Conservation (phyloP, 1,284 basidiomycete genomes). For the Ustilago xerochloae region DNA sequence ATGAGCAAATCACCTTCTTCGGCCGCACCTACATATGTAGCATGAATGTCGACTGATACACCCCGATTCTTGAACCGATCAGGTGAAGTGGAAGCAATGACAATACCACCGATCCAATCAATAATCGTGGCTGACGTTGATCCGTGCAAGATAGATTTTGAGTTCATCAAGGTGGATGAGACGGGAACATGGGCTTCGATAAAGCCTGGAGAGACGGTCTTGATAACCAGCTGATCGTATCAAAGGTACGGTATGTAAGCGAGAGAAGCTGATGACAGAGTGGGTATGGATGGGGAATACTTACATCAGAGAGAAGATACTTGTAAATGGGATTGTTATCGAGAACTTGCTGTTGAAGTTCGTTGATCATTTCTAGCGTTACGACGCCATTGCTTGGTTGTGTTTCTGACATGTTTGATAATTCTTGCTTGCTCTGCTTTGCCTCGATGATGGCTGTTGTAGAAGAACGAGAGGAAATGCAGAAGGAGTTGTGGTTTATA, state of each 20-base stretch:
- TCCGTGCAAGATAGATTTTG: conserved; percentile 52
- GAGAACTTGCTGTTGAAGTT: conserved; percentile 41
- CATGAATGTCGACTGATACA: conserved; percentile 55
- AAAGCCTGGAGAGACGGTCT: conserved; percentile 14
- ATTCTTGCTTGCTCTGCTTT: not conserved
- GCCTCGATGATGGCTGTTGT: not conserved
- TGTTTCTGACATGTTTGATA: not conserved
- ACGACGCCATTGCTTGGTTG: conserved; percentile 8
- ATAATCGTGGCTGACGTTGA: conserved; percentile 55
- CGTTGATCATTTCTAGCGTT: conserved; percentile 44
- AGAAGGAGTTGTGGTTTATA: too few species aligned
- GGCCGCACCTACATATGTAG: conserved; percentile 45
- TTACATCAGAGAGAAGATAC: conserved; percentile 47
- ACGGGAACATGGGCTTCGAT: conserved; percentile 50
- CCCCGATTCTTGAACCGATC: conserved; percentile 43
- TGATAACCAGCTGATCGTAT: conserved; percentile 28
- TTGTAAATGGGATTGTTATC: conserved; percentile 53
- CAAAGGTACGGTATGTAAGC: not conserved
- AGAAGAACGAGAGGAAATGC: too few species aligned
- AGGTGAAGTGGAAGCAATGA: conserved; percentile 43
- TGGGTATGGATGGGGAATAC: not conserved
- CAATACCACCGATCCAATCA: conserved; percentile 55
- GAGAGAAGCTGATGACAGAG: not conserved
- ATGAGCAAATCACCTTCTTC: conserved; percentile 46
- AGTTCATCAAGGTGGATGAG: conserved; percentile 44